A percentile compares a stretch with the other conserved stretches of the same genome.
phyloP scores from a whole-genome alignment of 2,329 filamentous ascomycete species.

The Tetracladium maxilliforme region DNA sequence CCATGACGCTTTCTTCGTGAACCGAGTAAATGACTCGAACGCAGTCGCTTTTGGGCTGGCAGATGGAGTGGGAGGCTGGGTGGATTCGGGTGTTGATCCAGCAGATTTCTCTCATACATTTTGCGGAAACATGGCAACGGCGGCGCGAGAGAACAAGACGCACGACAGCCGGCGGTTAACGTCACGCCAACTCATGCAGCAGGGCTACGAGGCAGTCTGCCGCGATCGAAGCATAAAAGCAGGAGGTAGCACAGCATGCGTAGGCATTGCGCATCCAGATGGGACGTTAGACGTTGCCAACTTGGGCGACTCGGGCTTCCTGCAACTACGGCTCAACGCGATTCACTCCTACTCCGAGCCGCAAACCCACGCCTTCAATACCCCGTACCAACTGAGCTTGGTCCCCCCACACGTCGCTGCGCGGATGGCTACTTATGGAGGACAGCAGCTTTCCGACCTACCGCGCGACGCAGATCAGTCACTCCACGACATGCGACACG shows the following conservation, averaged over 20 bases:
- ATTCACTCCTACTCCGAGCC: constrained; percentile 72
- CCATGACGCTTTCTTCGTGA: constrained; percentile 93
- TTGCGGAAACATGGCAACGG: constrained; percentile 82
- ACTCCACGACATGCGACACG: constrained; percentile 65
- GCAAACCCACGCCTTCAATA: constrained; percentile 96
- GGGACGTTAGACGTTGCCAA: constrained; percentile 81
- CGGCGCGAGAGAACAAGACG: constrained; percentile 43
- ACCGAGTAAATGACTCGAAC: constrained; percentile 56
- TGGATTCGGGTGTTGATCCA: constrained; percentile 81
- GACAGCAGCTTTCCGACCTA: constrained; percentile 64
- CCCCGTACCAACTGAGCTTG: constrained; percentile 84
- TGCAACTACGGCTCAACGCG: constrained; percentile 73
- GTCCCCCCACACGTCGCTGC: constrained; percentile 67
- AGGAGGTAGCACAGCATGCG: constrained; percentile 82
- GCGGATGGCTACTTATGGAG: constrained; percentile 73
- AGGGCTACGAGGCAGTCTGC: constrained; percentile 71
- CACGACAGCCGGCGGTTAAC: constrained; percentile 27
- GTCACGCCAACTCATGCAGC: constrained; percentile 61
- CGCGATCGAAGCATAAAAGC: constrained; percentile 59
- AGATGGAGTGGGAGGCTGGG: constrained; percentile 93
- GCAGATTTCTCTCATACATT: constrained; percentile 90
- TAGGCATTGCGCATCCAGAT: constrained; percentile 61
- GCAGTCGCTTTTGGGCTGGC: constrained; percentile 77
- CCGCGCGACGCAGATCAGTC: constrained; percentile 74
- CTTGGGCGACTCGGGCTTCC: constrained; percentile 86